Evolutionary conservation across 345 rosid genomes (phyloP).

Genomic region (Gossypium bickii): DNA sequence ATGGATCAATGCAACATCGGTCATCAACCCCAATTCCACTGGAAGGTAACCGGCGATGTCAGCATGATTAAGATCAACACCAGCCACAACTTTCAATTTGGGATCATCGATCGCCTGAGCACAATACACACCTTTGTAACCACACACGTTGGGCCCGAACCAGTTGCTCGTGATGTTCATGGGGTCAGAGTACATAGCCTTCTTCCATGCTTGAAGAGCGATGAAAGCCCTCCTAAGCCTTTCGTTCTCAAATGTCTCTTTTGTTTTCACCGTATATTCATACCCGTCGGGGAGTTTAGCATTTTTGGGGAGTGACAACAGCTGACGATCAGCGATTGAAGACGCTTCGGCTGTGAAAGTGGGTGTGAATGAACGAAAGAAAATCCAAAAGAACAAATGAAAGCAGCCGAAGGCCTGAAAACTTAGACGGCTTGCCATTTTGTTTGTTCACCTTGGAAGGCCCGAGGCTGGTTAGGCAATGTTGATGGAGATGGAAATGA

Average conservation of each 20-base stretch:
- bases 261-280: slow-evolving; percentile 34
- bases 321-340: slow-evolving; percentile 58
- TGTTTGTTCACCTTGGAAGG: slow-evolving; percentile 43
- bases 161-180: slow-evolving; percentile 59
- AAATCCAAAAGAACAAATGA: slow-evolving; percentile 12
- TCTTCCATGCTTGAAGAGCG: slow-evolving; percentile 75
- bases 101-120: slow-evolving; percentile 61
- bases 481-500: neutral
- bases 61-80: slow-evolving; percentile 66
- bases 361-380: slow-evolving; percentile 23
- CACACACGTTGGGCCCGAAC: slow-evolving; percentile 65
- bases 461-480: slow-evolving; percentile 71
- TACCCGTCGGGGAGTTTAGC: slow-evolving; percentile 15
- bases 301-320: slow-evolving; percentile 25
- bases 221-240: slow-evolving; percentile 63
- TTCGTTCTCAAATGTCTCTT: slow-evolving; percentile 38
- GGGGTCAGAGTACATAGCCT: slow-evolving; percentile 73
- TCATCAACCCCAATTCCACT: slow-evolving; percentile 53
- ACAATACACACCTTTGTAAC: slow-evolving; percentile 68
- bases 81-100: slow-evolving; percentile 47
- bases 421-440: slow-evolving; percentile 22
- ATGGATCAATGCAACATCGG: slow-evolving; percentile 60
- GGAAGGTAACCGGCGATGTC: slow-evolving; percentile 87
- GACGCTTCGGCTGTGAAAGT: slow-evolving; percentile 52
- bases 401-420: slow-evolving; percentile 54